Percentiles rank a stretch among this genome's conserved stretches.
These are phyloP conservation scores for Aureobasidium zeae DNA, from an alignment of 2,329 filamentous ascomycete genomes.

Conservation along the genomic window DNA sequence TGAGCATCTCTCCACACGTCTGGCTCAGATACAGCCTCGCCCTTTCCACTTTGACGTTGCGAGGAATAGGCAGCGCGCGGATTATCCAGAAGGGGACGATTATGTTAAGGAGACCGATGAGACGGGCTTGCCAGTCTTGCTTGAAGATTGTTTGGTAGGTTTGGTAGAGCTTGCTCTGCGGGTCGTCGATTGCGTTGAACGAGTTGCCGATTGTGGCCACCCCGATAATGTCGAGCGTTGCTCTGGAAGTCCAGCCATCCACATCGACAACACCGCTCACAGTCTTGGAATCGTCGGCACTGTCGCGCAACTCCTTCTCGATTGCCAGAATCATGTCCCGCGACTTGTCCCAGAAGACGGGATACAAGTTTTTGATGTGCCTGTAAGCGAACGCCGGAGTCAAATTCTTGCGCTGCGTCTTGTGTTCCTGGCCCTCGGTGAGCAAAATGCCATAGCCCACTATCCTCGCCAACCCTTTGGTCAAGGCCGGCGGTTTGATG, in stretches of 20 bases:
- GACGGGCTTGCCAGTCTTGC: conserved; percentile 18
- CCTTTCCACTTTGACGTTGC: conserved; percentile 8
- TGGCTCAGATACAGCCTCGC: conserved; percentile 25
- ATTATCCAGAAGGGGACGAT: conserved; percentile 1
- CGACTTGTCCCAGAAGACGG: conserved; percentile 73
- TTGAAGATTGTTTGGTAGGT: conserved; percentile 45
- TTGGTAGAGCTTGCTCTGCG: conserved; percentile 42
- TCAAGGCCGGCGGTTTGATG: conserved; percentile 38
- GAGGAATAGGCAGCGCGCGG: conserved; percentile 1
- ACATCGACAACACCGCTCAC: conserved; percentile 31
- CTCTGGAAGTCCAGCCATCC: conserved; percentile 39
- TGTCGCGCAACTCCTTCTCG: not conserved
- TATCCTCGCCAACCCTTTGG: conserved; percentile 39
- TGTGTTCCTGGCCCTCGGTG: conserved; percentile 43
- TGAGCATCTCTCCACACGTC: conserved; percentile 40
- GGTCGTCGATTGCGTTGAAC: conserved; percentile 44
- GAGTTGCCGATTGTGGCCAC: conserved; percentile 48
- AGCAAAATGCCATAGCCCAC: conserved; percentile 44
- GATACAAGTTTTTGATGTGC: conserved; percentile 76
- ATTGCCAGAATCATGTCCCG: conserved; percentile 31
- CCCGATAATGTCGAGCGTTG: conserved; percentile 51
- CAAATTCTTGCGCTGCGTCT: conserved; percentile 58
- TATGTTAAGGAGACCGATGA: not conserved
- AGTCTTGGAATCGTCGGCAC: conserved; percentile 26
- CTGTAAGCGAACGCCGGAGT: conserved; percentile 79